phyloP scores from a whole-genome alignment of 2,329 filamentous ascomycete species.

The Tolypocladium ophioglossoides region DNA sequence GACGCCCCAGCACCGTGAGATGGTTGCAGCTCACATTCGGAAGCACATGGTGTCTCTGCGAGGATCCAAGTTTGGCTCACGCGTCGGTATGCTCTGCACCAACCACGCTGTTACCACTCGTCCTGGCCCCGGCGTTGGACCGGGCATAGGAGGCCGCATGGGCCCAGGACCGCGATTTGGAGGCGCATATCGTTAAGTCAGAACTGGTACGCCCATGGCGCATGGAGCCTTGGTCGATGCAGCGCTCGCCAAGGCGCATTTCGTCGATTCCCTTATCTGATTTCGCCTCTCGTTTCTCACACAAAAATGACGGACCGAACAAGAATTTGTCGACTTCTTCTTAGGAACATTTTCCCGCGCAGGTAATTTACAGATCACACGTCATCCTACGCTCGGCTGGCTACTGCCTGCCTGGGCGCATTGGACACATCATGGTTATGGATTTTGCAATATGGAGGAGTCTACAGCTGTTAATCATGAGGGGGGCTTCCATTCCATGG shows the following conservation, averaged over 20 bases:
- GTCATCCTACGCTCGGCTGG: constrained; percentile 46
- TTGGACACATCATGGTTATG: constrained; percentile 54
- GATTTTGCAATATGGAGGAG: constrained; percentile 43
- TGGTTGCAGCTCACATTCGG: constrained; percentile 87
- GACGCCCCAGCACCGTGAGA: constrained; percentile 76
- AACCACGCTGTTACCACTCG: constrained; percentile 85
- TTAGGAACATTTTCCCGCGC: constrained; percentile 38
- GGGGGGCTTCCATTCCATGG: constrained; percentile 2
- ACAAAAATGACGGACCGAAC: constrained; percentile 25
- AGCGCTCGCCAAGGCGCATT: constrained; percentile 1
- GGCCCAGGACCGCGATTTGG: constrained; percentile 48
- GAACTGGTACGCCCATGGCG: background rate
- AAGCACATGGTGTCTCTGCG: constrained; percentile 99
- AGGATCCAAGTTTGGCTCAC: constrained; percentile 95
- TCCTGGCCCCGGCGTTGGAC: constrained; percentile 71
- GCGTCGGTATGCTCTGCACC: constrained; percentile 97
- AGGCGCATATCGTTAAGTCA: constrained; percentile 41
- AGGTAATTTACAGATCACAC: constrained; percentile 43
- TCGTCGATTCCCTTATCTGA: constrained; percentile 16
- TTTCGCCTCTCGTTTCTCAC: constrained; percentile 19
- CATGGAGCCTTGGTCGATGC: background rate
- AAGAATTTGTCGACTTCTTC: constrained; percentile 35
- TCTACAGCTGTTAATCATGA: constrained; percentile 18
- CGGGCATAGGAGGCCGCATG: constrained; percentile 48
- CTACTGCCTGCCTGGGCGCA: constrained; percentile 38